A percentile compares a stretch with the other conserved stretches of the same genome.
phyloP scores from a whole-genome alignment of 495 filamentous ascomycete genomes.

The Neurospora discreta region DNA sequence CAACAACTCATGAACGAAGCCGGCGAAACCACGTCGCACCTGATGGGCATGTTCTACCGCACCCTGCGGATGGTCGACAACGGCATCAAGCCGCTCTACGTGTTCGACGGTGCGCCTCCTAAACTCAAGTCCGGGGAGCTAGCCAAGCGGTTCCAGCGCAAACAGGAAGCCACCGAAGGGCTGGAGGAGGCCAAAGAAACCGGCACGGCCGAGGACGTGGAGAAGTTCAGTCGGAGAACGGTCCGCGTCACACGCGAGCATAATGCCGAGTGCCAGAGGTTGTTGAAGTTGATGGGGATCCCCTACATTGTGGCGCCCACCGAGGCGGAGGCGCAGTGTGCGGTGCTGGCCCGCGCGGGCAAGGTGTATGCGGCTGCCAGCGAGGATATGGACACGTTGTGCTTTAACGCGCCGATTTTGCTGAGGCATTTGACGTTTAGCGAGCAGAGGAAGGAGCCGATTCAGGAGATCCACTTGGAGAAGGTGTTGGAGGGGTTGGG shows the following conservation, averaged over 20 bases:
- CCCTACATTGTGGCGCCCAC: constrained; percentile 93
- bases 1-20: constrained; percentile 89
- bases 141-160: constrained; percentile 85
- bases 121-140: constrained; percentile 95
- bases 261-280: constrained; percentile 82
- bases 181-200: constrained; percentile 95
- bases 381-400: constrained; percentile 98
- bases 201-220: constrained; percentile 89
- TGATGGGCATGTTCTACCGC: constrained; percentile 99
- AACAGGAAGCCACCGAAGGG: constrained; percentile 75
- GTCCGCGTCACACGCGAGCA: constrained; percentile 94
- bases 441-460: constrained; percentile 94
- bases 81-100: constrained; percentile 95
- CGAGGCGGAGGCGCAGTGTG: constrained; percentile 95
- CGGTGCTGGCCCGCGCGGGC: constrained; percentile 75
- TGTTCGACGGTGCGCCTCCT: constrained; percentile 93
- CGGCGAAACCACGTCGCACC: constrained; percentile 91
- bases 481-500: constrained; percentile 71
- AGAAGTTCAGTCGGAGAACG: constrained; percentile 86
- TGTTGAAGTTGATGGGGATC: constrained; percentile 89
- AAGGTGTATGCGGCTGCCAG: constrained; percentile 95
- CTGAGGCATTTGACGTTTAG: constrained; percentile 90
- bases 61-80: constrained; percentile 97
- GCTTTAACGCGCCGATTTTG: constrained; percentile 85
- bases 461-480: constrained; percentile 84